Evolutionary conservation across 2,329 filamentous ascomycete genomes (phyloP), one percentile per base, ranked within the genome.

Genomic region (Aulographum hederae): DNA sequence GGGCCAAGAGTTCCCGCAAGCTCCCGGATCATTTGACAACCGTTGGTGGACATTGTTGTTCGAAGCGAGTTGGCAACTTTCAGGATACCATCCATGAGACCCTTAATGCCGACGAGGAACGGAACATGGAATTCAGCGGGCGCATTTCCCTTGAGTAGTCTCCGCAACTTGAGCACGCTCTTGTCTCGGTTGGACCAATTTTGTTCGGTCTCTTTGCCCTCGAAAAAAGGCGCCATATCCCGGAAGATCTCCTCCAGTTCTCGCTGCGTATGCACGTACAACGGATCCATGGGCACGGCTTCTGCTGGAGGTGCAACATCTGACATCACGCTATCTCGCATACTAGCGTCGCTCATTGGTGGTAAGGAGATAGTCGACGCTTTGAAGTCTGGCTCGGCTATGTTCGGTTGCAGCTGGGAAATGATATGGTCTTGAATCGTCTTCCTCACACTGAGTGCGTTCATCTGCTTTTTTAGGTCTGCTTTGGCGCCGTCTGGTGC

Each of bases 111-210:
- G 3, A 61, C 54, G 26, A 91, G 48, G 45, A 84, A 92, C 3
- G 66, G 60, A 18, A 73, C 70, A 26, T 71, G 65, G 44, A 78
- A 93, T 39, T 92, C 81, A 17, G 67, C 65, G 1, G 78, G 70
- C 4, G 76, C 78, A 49, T 95, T 95, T 34, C 86, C 86, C 37
- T 77, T 79, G 31, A 81, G 70, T 17, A 94, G 65, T 39, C 73
- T 69, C 32, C 86, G 72, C 30, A 95, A 56, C 41, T 78, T 85
- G 5, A 66, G 67, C 23, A 84, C 67, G 46, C 70, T 76, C 57
- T 86, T 78, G 51, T 95, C 86, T 50, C 86, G 69, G 42, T 77
- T 74, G 43, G 80, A 51, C 86, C 86, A 95, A 47, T 95, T 95
- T 37, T 79, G 72, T 48, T 95, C 86, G 1, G 78, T 73, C 56